Base-by-base conservation (phyloP, 352 stramenopile genomes). In the Globisporangium parvum region DNA sequence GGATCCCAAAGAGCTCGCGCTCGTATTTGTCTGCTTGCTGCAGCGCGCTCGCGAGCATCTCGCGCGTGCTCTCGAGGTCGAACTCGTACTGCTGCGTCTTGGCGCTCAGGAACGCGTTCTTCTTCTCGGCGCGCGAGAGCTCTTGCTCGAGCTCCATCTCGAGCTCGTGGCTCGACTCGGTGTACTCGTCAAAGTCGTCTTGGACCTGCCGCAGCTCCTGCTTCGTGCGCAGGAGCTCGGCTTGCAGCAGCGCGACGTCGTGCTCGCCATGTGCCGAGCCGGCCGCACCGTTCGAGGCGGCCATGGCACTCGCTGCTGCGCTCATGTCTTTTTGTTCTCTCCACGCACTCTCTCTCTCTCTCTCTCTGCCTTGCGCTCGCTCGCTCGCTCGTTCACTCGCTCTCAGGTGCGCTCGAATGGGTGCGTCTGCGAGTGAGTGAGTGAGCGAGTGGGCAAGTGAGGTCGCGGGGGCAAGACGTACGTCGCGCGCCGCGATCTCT, bases 121-220 rank as follows among this genome's bases (percentile, higher is more conserved):
- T 67, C 61, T 69, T 73, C 66, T 91, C 81, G 47, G 80, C 62
- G 42, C 81, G 78, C 52, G 69, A 68, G 28, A 91, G 69, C 56
- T 91, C 81, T 54, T 88, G 74, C 66, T 91, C 81, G 6, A 91
- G 65, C 57, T 91, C 81, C 44, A 75, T 67, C 57, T 91, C 81
- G 23, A 91, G 68, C 66, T 91, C 81, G 41, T 88, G 77, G 51
- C 81, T 91, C 50, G 81, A 91, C 69, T 87, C 75, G 47, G 81
- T 88, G 66, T 84, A 91, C 66, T 91, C 78, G 62, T 91, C 81
- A 57, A 88, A 91, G 56, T 82, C 73, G 48, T 87, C 67, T 57
- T 91, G 81, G 54, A 87, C 73, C 50, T 71, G 62, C 66, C 80
- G 75, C 42, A 88, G 69, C 64, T 89, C 79, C 52, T 75, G 71